Percentiles rank a stretch among this genome's conserved stretches.
These are phyloP conservation scores for Fusarium sp. DNA, from an alignment of 2,329 filamentous ascomycete species.

Conservation along the genomic window DNA sequence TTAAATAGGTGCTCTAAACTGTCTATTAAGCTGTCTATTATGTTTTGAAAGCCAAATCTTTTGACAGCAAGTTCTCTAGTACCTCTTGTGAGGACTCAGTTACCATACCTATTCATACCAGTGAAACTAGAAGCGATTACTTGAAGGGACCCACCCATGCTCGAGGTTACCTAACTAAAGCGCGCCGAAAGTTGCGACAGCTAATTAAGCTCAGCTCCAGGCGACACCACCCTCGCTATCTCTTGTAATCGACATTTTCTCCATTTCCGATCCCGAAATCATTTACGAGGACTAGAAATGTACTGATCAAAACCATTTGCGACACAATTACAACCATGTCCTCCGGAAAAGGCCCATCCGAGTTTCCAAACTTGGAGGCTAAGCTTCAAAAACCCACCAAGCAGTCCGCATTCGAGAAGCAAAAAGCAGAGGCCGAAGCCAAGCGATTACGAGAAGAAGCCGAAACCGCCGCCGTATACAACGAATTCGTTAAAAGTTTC, in stretches of 20 bases:
- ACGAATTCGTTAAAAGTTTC: slow-evolving; percentile 87
- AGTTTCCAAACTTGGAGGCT: slow-evolving; percentile 77
- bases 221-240: not conserved
- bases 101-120: not conserved
- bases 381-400: slow-evolving; percentile 85
- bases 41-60: not conserved
- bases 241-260: not conserved
- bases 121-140: not conserved
- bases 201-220: slow-evolving; percentile 19
- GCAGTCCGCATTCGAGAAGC: slow-evolving; percentile 87
- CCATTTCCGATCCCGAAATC: not conserved
- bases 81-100: not conserved
- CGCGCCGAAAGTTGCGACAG: slow-evolving; percentile 1
- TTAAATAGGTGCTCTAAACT: not conserved
- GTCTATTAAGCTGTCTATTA: not conserved
- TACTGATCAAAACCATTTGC: not conserved
- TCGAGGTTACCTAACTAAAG: slow-evolving; percentile 1
- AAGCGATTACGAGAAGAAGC: slow-evolving; percentile 86
- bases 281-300: slow-evolving; percentile 20
- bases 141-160: slow-evolving; percentile 7
- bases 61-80: not conserved
- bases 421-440: slow-evolving; percentile 89
- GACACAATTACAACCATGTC: slow-evolving; percentile 54
- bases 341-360: slow-evolving; percentile 59
- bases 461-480: slow-evolving; percentile 87